These are phyloP conservation scores for Parastagonospora nodorum DNA, from an alignment of 2,329 filamentous ascomycete genomes.

Conservation along the genomic window DNA sequence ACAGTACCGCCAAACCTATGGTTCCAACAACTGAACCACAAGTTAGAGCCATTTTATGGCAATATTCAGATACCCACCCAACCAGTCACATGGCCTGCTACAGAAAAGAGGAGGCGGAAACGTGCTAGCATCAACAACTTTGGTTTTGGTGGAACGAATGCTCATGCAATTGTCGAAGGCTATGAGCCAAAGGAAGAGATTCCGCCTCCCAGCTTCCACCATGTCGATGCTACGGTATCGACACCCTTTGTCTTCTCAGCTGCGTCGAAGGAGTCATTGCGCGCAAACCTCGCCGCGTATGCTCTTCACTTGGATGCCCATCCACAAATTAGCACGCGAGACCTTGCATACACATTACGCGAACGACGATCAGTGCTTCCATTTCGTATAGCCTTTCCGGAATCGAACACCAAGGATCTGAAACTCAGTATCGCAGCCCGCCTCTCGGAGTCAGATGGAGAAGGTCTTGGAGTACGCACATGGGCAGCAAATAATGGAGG, in stretches of 20 bases:
- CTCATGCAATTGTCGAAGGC: slow-evolving; percentile 29
- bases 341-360: neutral
- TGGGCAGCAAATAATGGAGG: neutral
- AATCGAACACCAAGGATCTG: too few species aligned
- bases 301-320: neutral
- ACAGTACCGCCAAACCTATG: slow-evolving; percentile 43
- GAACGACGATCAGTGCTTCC: neutral
- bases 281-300: neutral
- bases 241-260: too few species aligned
- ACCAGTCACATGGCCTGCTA: slow-evolving; percentile 15
- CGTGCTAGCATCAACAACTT: slow-evolving; percentile 18
- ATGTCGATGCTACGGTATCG: neutral
- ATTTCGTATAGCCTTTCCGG: neutral
- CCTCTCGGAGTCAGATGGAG: neutral
- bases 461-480: neutral
- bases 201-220: neutral
- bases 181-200: slow-evolving; percentile 3
- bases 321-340: neutral
- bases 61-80: slow-evolving; percentile 14
- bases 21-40: slow-evolving; percentile 40
- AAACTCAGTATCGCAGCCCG: neutral
- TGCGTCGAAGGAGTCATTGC: neutral
- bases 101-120: slow-evolving; percentile 13
- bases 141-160: slow-evolving; percentile 33
- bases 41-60: slow-evolving; percentile 22